Evolutionary conservation across 148 eudicot species (phyloP).

Genomic region (Suaeda aralocaspica): DNA sequence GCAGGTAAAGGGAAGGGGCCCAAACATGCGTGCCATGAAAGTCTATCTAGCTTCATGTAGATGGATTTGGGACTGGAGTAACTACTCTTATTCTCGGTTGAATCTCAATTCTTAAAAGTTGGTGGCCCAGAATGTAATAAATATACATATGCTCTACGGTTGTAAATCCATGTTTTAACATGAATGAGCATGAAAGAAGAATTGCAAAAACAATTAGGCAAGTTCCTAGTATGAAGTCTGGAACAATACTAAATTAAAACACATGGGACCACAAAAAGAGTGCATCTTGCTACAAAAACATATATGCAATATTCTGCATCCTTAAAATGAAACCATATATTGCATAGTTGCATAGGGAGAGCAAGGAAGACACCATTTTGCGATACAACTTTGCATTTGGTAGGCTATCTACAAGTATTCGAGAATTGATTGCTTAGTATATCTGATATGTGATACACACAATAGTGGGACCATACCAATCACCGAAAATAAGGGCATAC

Average conservation of each 20-base stretch:
- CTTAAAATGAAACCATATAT: neutral
- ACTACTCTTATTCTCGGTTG: too few relatives aligned
- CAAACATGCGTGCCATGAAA: neutral
- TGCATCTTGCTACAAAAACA: neutral
- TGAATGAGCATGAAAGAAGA: too few relatives aligned
- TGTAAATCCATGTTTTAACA: too few relatives aligned
- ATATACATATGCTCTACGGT: neutral
- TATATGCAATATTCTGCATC: conserved; percentile 3
- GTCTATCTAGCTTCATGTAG: neutral
- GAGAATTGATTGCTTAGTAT: conserved; percentile 5
- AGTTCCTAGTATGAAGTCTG: neutral
- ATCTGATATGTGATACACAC: neutral
- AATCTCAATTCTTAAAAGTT: neutral
- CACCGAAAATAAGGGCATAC: neutral
- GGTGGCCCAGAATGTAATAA: neutral
- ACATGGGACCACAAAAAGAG: conserved; percentile 12
- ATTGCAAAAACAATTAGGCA: neutral
- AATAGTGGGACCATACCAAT: conserved; percentile 2
- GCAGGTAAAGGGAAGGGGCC: neutral
- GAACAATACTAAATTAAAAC: neutral
- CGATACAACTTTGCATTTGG: conserved; percentile 1
- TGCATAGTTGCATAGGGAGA: neutral
- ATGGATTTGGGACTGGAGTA: neutral
- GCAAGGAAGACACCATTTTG: neutral
- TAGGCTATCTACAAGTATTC: neutral